These are phyloP conservation scores for Ustilago shanxiensis DNA, from an alignment of 1,284 basidiomycete genomes.

Conservation along the genomic window DNA sequence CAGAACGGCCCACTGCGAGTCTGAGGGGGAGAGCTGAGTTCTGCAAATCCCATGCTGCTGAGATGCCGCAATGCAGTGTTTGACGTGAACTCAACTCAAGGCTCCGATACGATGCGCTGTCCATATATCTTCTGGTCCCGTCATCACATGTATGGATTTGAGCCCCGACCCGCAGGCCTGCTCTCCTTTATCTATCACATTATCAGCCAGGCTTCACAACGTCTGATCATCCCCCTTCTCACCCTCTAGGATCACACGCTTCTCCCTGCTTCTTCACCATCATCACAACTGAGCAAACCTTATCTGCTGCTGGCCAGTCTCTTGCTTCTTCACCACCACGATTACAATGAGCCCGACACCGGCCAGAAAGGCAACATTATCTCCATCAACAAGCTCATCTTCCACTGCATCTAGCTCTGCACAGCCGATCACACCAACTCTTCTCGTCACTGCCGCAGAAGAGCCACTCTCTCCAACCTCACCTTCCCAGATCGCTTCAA, in stretches of 20 bases:
- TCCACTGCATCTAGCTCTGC: background rate
- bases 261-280: background rate
- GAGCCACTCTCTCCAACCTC: background rate
- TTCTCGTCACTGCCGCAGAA: constrained; percentile 5
- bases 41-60: background rate
- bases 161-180: constrained; percentile 42
- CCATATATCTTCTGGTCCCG: constrained; percentile 10
- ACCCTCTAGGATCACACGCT: background rate
- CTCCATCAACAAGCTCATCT: background rate
- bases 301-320: background rate
- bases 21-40: background rate
- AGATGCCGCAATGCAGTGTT: background rate
- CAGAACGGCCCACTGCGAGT: background rate
- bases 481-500: background rate
- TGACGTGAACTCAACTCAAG: background rate
- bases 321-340: background rate
- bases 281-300: background rate
- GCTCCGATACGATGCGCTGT: background rate
- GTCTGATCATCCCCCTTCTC: background rate
- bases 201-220: background rate
- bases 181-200: constrained; percentile 1
- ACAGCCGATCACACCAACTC: background rate
- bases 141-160: background rate
- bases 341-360: background rate
- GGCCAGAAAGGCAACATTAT: background rate